Percentiles rank a stretch among this genome's conserved stretches.
Conservation (phyloP, 1,139 yeast species). For the Debaryomyces coudertii region DNA sequence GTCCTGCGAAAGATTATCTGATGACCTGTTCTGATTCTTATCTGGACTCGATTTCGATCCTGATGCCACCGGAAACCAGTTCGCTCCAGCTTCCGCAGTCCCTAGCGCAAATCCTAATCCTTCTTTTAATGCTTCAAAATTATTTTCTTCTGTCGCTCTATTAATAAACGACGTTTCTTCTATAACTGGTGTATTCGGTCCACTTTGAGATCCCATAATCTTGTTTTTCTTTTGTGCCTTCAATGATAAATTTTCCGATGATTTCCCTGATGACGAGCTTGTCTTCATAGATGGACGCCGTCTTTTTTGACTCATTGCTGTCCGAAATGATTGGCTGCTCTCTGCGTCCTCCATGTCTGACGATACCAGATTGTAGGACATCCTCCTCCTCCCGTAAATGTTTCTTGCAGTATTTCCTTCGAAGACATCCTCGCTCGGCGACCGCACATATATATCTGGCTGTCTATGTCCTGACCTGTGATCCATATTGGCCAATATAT, state of each 20-base stretch:
- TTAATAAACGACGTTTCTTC: constrained; percentile 20
- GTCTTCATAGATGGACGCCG: constrained; percentile 1
- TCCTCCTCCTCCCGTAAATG: not conserved
- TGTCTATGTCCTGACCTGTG: not conserved
- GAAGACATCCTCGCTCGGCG: constrained; percentile 4
- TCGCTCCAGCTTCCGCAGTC: constrained; percentile 25
- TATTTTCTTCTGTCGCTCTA: constrained; percentile 33
- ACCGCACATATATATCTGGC: constrained; percentile 2
- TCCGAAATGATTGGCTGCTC: not conserved
- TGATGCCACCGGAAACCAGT: constrained; percentile 36
- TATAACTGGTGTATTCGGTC: constrained; percentile 3
- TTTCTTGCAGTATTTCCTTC: not conserved
- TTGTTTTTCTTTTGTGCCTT: not conserved
- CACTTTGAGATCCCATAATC: not conserved
- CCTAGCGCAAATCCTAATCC: constrained; percentile 46
- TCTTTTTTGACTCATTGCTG: not conserved
- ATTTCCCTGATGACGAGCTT: not conserved
- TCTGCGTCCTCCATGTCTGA: not conserved
- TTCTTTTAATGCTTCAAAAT: constrained; percentile 39
- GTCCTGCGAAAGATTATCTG: constrained; percentile 1
- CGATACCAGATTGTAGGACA: not conserved
- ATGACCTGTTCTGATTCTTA: not conserved
- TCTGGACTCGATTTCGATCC: constrained; percentile 3
- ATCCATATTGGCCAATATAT: constrained; percentile 5
- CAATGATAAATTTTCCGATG: not conserved